Conservation (phyloP, 495 filamentous ascomycete genomes). For the Aspergillus sclerotioniger region DNA sequence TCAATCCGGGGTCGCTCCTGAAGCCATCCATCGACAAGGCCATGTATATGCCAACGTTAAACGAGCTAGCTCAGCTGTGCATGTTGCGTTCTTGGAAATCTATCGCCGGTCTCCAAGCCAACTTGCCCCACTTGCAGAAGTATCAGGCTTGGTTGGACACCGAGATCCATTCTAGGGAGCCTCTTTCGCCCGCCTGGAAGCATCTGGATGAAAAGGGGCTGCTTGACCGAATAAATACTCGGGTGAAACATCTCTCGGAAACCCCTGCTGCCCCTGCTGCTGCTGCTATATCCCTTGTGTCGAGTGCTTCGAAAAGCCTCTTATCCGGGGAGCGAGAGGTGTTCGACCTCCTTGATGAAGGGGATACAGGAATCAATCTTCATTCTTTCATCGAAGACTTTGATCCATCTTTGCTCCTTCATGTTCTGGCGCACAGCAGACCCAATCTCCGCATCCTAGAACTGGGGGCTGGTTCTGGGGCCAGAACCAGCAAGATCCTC, state of each 20-base stretch:
- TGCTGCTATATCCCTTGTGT: too few species aligned
- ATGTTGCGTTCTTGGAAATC: not conserved
- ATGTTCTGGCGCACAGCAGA: constrained; percentile 32
- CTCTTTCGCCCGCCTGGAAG: too few species aligned
- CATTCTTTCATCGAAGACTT: constrained; percentile 20
- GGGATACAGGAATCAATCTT: not conserved
- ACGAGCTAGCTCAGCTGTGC: not conserved
- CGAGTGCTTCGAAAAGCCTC: too few species aligned
- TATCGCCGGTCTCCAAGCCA: not conserved
- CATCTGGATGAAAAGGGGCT: too few species aligned
- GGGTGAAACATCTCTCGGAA: too few species aligned
- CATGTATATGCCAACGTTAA: not conserved
- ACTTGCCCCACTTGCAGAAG: not conserved
- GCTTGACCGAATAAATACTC: too few species aligned
- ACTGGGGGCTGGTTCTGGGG: constrained; percentile 47
- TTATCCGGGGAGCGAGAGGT: too few species aligned
- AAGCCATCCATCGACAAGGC: not conserved
- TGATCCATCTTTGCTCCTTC: constrained; percentile 18
- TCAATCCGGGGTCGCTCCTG: not conserved
- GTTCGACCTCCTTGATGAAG: not conserved
- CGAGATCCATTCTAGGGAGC: too few species aligned
- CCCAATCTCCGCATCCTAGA: constrained; percentile 45
- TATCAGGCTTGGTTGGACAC: not conserved
- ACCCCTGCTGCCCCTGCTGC: too few species aligned
- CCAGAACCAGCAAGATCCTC: constrained; percentile 23